These are phyloP conservation scores for Penicillium soppii DNA, from an alignment of 495 filamentous ascomycete genomes.

Conservation along the genomic window DNA sequence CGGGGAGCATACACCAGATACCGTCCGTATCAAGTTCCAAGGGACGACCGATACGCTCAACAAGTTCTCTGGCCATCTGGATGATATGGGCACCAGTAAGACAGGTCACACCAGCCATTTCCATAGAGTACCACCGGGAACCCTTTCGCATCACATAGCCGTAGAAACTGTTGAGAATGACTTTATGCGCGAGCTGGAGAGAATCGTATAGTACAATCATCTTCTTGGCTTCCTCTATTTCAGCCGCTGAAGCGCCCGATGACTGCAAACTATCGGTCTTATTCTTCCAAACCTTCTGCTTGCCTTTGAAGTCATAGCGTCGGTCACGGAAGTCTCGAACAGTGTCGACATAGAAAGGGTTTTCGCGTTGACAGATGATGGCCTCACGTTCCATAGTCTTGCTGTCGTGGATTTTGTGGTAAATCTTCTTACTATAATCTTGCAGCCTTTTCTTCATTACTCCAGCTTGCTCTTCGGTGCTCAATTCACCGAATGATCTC, in stretches of 20 bases:
- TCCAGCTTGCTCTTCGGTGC: conserved; percentile 76
- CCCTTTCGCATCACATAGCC: conserved; percentile 99
- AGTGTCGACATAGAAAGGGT: conserved; percentile 97
- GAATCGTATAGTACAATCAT: conserved; percentile 98
- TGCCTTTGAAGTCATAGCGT: conserved; percentile 95
- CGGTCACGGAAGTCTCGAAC: conserved; percentile 94
- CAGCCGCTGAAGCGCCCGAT: conserved; percentile 68
- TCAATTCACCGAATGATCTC: conserved; percentile 78
- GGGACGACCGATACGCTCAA: conserved; percentile 90
- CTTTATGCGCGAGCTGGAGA: conserved; percentile 94
- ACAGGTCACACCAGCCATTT: conserved; percentile 99
- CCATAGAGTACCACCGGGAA: conserved; percentile 98
- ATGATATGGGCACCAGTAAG: conserved; percentile 96
- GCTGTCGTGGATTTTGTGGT: conserved; percentile 97
- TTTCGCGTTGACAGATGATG: conserved; percentile 97
- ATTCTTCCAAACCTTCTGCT: conserved; percentile 97
- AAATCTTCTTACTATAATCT: conserved; percentile 97
- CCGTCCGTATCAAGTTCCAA: conserved; percentile 98
- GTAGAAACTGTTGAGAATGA: conserved; percentile 99
- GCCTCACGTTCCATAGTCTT: conserved; percentile 92
- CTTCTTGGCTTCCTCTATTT: conserved; percentile 95
- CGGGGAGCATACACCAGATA: conserved; percentile 99
- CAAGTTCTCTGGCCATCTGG: conserved; percentile 90
- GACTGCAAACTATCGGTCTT: conserved; percentile 86
- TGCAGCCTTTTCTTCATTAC: conserved; percentile 84